These are phyloP conservation scores for Stereocaulon alpinum DNA, from an alignment of 495 filamentous ascomycete genomes.

Conservation along the genomic window DNA sequence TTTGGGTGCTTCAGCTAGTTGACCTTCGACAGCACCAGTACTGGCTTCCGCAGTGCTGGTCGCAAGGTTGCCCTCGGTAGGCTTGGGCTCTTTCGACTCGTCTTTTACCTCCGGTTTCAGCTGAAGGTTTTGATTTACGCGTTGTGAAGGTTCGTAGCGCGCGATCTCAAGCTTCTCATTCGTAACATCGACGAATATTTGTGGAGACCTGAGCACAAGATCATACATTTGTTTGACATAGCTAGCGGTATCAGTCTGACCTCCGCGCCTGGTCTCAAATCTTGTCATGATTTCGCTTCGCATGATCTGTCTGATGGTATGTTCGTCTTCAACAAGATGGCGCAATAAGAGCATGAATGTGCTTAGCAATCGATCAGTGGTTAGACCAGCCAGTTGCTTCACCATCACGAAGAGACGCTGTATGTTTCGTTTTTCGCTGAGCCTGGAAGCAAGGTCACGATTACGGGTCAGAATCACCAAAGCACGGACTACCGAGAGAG, in stretches of 20 bases:
- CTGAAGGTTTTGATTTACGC: slow-evolving; percentile 44
- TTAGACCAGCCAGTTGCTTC: slow-evolving; percentile 72
- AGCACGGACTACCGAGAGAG: slow-evolving; percentile 71
- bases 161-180: slow-evolving; percentile 71
- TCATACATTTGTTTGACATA: slow-evolving; percentile 75
- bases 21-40: slow-evolving; percentile 36
- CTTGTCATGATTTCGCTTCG: slow-evolving; percentile 71
- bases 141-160: slow-evolving; percentile 48
- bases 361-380: slow-evolving; percentile 64
- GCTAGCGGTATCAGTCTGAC: slow-evolving; percentile 54
- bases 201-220: slow-evolving; percentile 71
- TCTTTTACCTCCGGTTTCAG: slow-evolving; percentile 41
- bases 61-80: slow-evolving; percentile 31
- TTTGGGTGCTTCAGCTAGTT: slow-evolving; percentile 35
- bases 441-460: slow-evolving; percentile 57
- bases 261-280: slow-evolving; percentile 53
- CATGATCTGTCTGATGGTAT: slow-evolving; percentile 87
- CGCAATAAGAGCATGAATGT: slow-evolving; percentile 80
- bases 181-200: slow-evolving; percentile 82
- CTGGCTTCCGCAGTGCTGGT: slow-evolving; percentile 27
- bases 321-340: slow-evolving; percentile 89
- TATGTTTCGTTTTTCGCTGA: slow-evolving; percentile 81
- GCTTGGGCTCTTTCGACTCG: slow-evolving; percentile 25
- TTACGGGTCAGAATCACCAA: slow-evolving; percentile 83
- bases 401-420: slow-evolving; percentile 89